Base-by-base conservation (phyloP, 441 rosid species). In the Corymbia calophylla region DNA sequence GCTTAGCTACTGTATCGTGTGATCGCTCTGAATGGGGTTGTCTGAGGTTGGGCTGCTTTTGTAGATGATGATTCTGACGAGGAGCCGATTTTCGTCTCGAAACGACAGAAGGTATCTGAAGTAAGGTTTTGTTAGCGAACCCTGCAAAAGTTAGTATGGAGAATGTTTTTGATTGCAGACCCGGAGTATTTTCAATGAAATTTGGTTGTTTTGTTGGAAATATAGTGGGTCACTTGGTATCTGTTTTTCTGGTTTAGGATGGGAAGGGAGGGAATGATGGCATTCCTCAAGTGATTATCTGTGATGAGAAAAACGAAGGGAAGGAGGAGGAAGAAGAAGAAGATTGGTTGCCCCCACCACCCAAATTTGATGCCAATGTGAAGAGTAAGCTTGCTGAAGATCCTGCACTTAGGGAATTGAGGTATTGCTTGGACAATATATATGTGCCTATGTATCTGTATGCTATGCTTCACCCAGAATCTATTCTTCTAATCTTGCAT, bases 291-390 rank as follows among this genome's bases (percentile, higher is more conserved):
- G 91, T 92, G 66, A 89, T 73, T 73, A 7, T 39, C 51, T 73
- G 91, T 89, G 94, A 93, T 51, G 85, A 93, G 62, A 88, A 92
- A 88, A 92, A 93, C 54, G 88, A 87, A 88, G 73, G 88, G 73
- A 88, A 81, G 68, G 91, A 92, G 19, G 91, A 91, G 6, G 91
- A 90, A 55, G 94, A 91, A 53, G 98, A 97, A 82, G 99, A 97
- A 13, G 99, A 96, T 91, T 97, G 98, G 98, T 91, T 97, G 90
- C 95, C 94, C 93, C 98, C 98, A 53, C 98, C 98, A 1, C 96
- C 96, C 19, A 93, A 95, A 91, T 91, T 91, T 89, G 53, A 89
- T 27, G 54, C 87, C 7, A 89, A 91, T 25, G 88, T 53, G 64
- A 80, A 35, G 87, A 92, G 91, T 64, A 90, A 88, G 87, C 90